These are phyloP conservation scores for Candida pseudoviswanathii DNA, from an alignment of 1,139 yeast species.

Conservation along the genomic window DNA sequence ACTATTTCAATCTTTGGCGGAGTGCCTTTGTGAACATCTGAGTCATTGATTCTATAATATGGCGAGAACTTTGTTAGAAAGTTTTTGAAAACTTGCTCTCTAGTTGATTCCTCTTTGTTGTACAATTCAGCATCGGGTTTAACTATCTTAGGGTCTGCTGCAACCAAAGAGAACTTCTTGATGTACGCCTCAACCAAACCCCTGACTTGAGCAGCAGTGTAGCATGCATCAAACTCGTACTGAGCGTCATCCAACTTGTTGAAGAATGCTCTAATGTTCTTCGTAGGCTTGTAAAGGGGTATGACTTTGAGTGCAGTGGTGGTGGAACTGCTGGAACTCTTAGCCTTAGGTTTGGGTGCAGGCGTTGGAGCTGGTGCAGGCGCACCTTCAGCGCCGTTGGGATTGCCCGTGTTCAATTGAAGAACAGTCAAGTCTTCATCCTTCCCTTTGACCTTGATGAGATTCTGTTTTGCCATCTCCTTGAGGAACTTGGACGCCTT, in stretches of 20 bases:
- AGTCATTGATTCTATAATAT: constrained; percentile 52
- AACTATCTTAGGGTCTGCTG: constrained; percentile 51
- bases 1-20: constrained; percentile 68
- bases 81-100: constrained; percentile 56
- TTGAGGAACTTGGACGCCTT: constrained; percentile 84
- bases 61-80: constrained; percentile 58
- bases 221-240: constrained; percentile 37
- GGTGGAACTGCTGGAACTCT: constrained; percentile 14
- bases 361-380: constrained; percentile 2
- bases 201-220: constrained; percentile 57
- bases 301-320: constrained; percentile 16
- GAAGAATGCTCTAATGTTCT: constrained; percentile 51
- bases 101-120: constrained; percentile 27
- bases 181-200: constrained; percentile 58
- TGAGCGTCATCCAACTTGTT: constrained; percentile 35
- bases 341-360: constrained; percentile 16
- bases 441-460: constrained; percentile 70
- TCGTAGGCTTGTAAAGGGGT: constrained; percentile 47
- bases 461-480: constrained; percentile 76
- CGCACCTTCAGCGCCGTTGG: not conserved
- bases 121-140: constrained; percentile 51
- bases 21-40: constrained; percentile 51
- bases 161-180: constrained; percentile 48
- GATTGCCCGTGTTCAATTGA: constrained; percentile 39
- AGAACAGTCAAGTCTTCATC: constrained; percentile 68